Base-by-base conservation (phyloP, 306 rosid genomes). In the Arachis stenosperma region DNA sequence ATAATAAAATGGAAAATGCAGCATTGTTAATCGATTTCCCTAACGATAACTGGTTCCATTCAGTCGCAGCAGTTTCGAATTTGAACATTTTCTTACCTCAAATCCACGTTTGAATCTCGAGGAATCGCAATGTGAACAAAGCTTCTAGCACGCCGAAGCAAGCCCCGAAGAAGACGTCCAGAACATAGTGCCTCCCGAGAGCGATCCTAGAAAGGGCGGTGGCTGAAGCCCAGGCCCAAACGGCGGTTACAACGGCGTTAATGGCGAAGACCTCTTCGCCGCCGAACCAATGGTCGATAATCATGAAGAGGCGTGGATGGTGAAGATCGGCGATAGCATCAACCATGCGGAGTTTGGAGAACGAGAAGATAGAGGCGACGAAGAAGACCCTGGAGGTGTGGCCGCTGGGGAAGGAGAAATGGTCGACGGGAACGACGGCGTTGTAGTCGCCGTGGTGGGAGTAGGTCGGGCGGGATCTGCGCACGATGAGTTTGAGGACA, bases 361-460 rank as follows among this genome's bases (percentile, higher is more conserved):
- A 69, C 77, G 67, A 75, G 70, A 86, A 55, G 1, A 92, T 71
- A 1, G 96, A 73, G 36, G 96, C 96, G 27, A 88, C 84, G 61
- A 89, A 88, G 82, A 46, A 89, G 14, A 86, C 93, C 70, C 89
- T 74, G n/a, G 98, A 88, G 52, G 92, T 81, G 78, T 89, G 96
- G 8, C 92, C 98, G 51, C 89, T 86, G 11, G 89, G 98, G 69
- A 92, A 86, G 56, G 98, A 85, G 81, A 84, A 92, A 39, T 83
- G 85, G 54, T 92, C 98, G 42, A 78, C 85, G 2, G 88, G 56
- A 30, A 89, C 87, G 63, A 85, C 89, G 62, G 86, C 86, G 73
- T 46, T 81, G 86, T 88, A 89, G 9, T 67, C 61, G 46, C 50
- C 53, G 78, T 78, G 71, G 37, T 65, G 54, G 78, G 86, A 77